A percentile compares a stretch with the other conserved stretches of the same genome.
These are phyloP conservation scores for Kwoniella europaea DNA, from an alignment of 768 basidiomycete species.

Conservation along the genomic window DNA sequence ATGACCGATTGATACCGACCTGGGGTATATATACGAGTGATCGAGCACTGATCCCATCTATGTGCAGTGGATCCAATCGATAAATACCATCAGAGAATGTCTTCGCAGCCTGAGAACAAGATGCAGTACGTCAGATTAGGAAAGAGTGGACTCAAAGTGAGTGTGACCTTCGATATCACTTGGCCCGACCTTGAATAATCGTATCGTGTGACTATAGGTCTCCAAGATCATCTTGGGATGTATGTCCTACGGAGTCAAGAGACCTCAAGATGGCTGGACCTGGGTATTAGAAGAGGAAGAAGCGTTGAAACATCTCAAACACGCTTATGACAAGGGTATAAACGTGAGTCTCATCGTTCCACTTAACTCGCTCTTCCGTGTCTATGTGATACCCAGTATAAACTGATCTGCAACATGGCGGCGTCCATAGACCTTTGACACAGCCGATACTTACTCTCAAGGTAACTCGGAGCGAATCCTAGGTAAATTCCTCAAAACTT, in stretches of 20 bases:
- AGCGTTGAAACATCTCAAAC: slow-evolving; percentile 39
- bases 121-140: slow-evolving; percentile 50
- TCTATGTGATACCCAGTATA: not conserved
- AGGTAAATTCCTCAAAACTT: slow-evolving; percentile 73
- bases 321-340: slow-evolving; percentile 53
- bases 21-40: not conserved
- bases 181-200: not conserved
- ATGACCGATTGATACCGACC: not conserved
- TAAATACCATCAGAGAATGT: not conserved
- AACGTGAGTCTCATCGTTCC: slow-evolving; percentile 25
- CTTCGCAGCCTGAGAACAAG: slow-evolving; percentile 16
- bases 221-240: slow-evolving; percentile 47
- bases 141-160: slow-evolving; percentile 46
- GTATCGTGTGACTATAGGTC: slow-evolving; percentile 25
- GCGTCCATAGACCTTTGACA: slow-evolving; percentile 32
- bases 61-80: not conserved
- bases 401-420: not conserved
- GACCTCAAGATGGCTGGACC: slow-evolving; percentile 33
- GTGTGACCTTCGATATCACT: slow-evolving; percentile 5
- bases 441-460: slow-evolving; percentile 46
- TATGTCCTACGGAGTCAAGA: slow-evolving; percentile 46
- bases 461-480: slow-evolving; percentile 67
- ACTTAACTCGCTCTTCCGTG: not conserved
- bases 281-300: slow-evolving; percentile 50
- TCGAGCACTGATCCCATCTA: not conserved